Conservation (phyloP, 345 rosid genomes). For the Acer yangbiense region DNA sequence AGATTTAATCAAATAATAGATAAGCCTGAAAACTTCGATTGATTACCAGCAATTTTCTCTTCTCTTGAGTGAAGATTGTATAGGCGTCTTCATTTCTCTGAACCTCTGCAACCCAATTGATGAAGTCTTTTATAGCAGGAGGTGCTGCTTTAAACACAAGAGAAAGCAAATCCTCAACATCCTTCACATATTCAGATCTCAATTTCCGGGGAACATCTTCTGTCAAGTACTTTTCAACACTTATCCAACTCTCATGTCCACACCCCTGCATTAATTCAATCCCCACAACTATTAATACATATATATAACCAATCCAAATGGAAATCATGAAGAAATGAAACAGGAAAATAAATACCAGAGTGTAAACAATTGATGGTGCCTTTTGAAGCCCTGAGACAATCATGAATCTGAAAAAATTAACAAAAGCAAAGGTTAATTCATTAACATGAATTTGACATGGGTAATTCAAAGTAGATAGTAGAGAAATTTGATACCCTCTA, state of each 20-base stretch:
- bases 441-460: neutral
- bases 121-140: conserved; percentile 19
- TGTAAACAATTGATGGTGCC: conserved; percentile 25
- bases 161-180: conserved; percentile 12
- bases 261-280: conserved; percentile 18
- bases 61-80: conserved; percentile 21
- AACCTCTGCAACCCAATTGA: conserved; percentile 25
- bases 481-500: conserved; percentile 30
- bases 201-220: conserved; percentile 21
- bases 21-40: too few relatives aligned
- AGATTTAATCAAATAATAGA: too few relatives aligned
- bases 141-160: conserved; percentile 27
- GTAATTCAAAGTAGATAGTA: neutral
- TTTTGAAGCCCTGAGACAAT: conserved; percentile 20
- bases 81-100: conserved; percentile 21
- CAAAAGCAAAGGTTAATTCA: neutral
- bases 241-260: conserved; percentile 17
- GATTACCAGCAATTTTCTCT: conserved; percentile 25
- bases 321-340: neutral
- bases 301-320: too few relatives aligned
- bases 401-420: conserved; percentile 23
- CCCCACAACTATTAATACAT: neutral
- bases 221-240: conserved; percentile 23
- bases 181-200: conserved; percentile 9
- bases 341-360: conserved; percentile 16